Evolutionary conservation across 1,284 basidiomycete species (phyloP), one percentile per base, ranked within the genome.

Genomic region (Macrocystidia cucumis): DNA sequence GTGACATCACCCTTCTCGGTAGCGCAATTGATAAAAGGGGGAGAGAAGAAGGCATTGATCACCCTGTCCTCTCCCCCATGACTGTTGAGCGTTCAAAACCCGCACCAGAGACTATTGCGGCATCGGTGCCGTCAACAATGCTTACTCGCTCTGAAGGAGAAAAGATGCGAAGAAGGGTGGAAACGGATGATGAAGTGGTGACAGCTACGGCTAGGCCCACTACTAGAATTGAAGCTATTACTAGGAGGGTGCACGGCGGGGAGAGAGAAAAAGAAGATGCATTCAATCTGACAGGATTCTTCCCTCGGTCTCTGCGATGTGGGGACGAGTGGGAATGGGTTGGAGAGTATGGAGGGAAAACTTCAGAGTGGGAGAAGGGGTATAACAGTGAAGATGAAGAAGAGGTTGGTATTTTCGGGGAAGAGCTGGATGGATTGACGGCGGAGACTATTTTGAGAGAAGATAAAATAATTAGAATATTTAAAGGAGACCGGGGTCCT

Each of bases 211-310:
- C n/a, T n/a, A n/a, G n/a, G n/a, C n/a, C n/a, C n/a, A n/a, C n/a
- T n/a, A n/a, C n/a, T n/a, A n/a, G n/a, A n/a, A n/a, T 44, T 14
- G 50, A 46, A 24, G 41, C 32, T 12, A 30, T 31, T 5, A 26
- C 16, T 9, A 35, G 48, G 43, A 35, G 32, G 47, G 49, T 12
- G 47, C 49, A 17, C 38, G 43, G 20, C 49, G 52, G 34, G 8
- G 40, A 48, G 14, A 23, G 29, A 14, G 34, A 34, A 8, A 21
- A 9, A n/a, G 63, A 63, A 36, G 69, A 74, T 44, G 65, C 71
- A 5, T 74, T 73, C 55, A 69, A 52, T 47, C 55, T 74, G 36
- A 51, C 52, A 13, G 63, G 62, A 9, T 74, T 74, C 56, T 73
- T 73, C 51, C 70, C 72, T 4, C 48, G 59, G 16, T 47, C 56